Evolutionary conservation across 768 basidiomycete species (phyloP).

Genomic region (Leccinum longicurvipes): DNA sequence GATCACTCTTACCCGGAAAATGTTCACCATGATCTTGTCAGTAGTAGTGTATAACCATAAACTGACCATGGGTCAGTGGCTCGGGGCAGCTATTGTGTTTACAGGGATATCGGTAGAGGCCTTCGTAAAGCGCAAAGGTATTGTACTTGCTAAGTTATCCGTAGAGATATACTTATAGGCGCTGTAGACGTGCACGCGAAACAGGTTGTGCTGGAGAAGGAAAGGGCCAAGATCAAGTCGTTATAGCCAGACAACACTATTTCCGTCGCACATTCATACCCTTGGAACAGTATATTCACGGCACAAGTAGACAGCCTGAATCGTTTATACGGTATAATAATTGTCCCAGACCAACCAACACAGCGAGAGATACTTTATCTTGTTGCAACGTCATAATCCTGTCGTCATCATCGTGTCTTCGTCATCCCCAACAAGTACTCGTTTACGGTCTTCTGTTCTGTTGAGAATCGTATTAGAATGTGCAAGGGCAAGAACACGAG

Average conservation of each 20-base stretch:
- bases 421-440: slow-evolving; percentile 34
- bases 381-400: slow-evolving; percentile 16
- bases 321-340: slow-evolving; percentile 28
- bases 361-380: background rate
- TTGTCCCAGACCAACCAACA: slow-evolving; percentile 8
- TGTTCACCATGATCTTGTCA: slow-evolving; percentile 97
- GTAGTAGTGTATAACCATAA: slow-evolving; percentile 90
- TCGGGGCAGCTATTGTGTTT: slow-evolving; percentile 89
- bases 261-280: slow-evolving; percentile 12
- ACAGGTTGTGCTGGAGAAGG: slow-evolving; percentile 75
- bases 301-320: slow-evolving; percentile 10
- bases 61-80: slow-evolving; percentile 84
- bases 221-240: slow-evolving; percentile 78
- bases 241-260: slow-evolving; percentile 41
- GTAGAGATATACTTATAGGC: slow-evolving; percentile 1
- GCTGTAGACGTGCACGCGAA: slow-evolving; percentile 75
- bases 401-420: slow-evolving; percentile 36
- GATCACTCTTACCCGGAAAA: slow-evolving; percentile 92
- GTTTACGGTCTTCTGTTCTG: slow-evolving; percentile 45
- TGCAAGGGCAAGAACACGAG: background rate
- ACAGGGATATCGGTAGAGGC: slow-evolving; percentile 95
- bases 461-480: background rate
- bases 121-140: slow-evolving; percentile 84
- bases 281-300: slow-evolving; percentile 12
- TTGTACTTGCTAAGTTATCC: slow-evolving; percentile 15